Conservation (phyloP, 1,284 basidiomycete genomes). For the Trichosporon faecale region DNA sequence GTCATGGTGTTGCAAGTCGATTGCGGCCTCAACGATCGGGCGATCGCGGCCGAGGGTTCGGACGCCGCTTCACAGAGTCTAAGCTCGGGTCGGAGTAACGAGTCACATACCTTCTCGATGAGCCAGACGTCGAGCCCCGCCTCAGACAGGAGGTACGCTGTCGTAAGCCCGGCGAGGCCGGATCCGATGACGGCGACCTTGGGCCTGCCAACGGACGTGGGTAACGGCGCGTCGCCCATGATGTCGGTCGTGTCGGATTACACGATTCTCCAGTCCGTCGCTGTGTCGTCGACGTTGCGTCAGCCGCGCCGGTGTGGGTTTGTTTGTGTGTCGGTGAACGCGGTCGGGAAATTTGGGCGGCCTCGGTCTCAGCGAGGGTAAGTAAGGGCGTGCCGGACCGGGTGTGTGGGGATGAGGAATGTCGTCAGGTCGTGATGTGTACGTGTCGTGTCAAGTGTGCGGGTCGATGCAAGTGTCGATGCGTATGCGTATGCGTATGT, state of each 20-base stretch:
- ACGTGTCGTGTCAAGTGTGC: no score
- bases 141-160: slow-evolving; percentile 60
- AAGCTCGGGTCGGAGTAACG: no score
- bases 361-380: background rate
- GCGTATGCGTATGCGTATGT: no score
- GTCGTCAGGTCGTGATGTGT: no score
- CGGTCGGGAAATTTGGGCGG: background rate
- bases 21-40: no score
- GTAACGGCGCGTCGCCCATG: background rate
- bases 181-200: slow-evolving; percentile 64
- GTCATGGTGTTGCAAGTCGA: no score
- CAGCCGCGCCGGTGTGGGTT: background rate
- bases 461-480: no score
- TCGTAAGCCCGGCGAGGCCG: slow-evolving; percentile 67
- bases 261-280: no score
- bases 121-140: slow-evolving; percentile 63
- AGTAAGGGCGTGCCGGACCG: background rate
- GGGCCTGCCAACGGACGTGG: slow-evolving; percentile 8
- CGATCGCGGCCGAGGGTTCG: no score
- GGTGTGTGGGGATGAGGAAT: no score
- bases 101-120: slow-evolving; percentile 66
- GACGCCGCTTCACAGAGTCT: no score
- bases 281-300: background rate
- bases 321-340: background rate
- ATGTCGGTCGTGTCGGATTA: background rate